Evolutionary conservation across 768 basidiomycete genomes (phyloP), one percentile per base, ranked within the genome.

Genomic region (Lanmaoa rubissima): DNA sequence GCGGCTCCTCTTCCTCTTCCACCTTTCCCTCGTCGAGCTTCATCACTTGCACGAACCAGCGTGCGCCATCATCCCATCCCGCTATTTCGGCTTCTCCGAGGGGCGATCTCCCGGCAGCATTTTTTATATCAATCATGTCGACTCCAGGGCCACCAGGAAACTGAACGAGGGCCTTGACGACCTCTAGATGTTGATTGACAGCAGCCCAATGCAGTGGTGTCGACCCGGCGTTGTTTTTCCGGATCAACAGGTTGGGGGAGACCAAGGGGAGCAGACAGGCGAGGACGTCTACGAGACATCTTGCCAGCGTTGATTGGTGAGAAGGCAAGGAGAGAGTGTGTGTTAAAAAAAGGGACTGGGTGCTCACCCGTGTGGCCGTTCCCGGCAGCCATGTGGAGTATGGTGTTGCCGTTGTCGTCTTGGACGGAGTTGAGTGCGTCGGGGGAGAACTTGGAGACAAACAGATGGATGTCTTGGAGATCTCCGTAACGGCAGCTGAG

Each of bases 121-220:
- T 94, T 74, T 85, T 90, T 57, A 85, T 79, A 69, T 88, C 92
- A 64, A 92, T 93, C 60, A 87, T 73, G 65, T 80, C 79, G 28
- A 80, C 69, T 1, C 93, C 85, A 1, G 86, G 85, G 0, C 87
- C 87, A 21, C 61, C 65, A 0, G 80, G 74, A 61, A 78, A 79
- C 50, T 77, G 71, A 12, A 92, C 82, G 32, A 93, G 81, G 36
- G 75, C 77, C 68, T 86, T 79, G 1, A 81, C 78, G 46, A 85
- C 68, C 8, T 72, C 67, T 4, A 96, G 81, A 62, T 95, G 94
- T 3, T 80, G 76, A 70, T 97, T 98, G 40, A 94, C 71, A 3
- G 90, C 84, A 0, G 94, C 94, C 94, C 94, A 97, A 66, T 98
- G 95, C 7, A 97, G 73, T 8, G 95, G 81, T 3, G 91, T 95